Base-by-base conservation (phyloP, 768 basidiomycete genomes). In the Psilocybe tampanensis region DNA sequence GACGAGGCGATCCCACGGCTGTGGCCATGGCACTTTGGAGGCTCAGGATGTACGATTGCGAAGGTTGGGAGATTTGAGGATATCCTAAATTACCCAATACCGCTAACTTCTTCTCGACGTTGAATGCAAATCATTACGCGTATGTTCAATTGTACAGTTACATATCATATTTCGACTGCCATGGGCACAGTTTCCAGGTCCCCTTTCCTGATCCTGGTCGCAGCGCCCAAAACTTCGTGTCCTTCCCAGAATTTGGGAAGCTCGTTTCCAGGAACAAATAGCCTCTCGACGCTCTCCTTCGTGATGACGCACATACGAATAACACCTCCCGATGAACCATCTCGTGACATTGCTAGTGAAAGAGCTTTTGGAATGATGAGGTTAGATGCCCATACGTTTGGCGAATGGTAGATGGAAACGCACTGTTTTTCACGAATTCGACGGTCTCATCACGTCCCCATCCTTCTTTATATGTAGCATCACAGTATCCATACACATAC, bases 401-500 rank as follows among this genome's bases (percentile, higher is more conserved):
- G 22, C 11, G 15, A 18, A 29, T 5, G 29, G 50, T 22, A 43
- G 18, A 36, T n/a, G 55, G 32, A 8, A 47, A 82, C 92, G 56
- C 68, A 97, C 96, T 94, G 75, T 98, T 97, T 77, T 86, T 91
- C 57, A 98, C 96, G 68, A 99, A 98, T 34, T 95, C 80, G 54
- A 99, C 76, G 0, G 95, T 97, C 75, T 98, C 86, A 36, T 94
- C 92, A 63, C 83, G 83, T 7, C 84, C 86, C 95, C 93, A 96
- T 15, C 91, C 93, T 24, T 98, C 95, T 72, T 86, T 76, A 70
- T 90, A 99, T 23, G 95, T 98, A n/a, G 97, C 94, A 71, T 99
- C 97, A 66, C 97, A 98, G 76, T 98, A 98, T 51, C 96, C 97
- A 68, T 98, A 99, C 11, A 98, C 94, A 70, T 98, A 99, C 8